phyloP scores from a whole-genome alignment of 495 filamentous ascomycete species.

The Xanthoparmelia taractica region DNA sequence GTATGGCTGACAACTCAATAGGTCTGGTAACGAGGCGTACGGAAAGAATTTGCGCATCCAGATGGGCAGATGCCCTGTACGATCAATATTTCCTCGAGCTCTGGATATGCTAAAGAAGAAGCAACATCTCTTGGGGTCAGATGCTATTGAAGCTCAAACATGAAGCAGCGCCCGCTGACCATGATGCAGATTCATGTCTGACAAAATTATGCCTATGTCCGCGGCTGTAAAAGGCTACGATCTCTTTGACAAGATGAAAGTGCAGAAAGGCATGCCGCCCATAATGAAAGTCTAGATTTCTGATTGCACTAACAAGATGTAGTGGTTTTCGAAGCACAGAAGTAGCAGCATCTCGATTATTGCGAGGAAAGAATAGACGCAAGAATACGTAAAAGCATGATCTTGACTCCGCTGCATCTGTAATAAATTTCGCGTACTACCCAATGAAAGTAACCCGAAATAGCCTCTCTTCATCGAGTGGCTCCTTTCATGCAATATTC shows the following conservation, averaged over 20 bases:
- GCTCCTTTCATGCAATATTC: background rate
- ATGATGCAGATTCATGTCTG: slow-evolving; percentile 73
- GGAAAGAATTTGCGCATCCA: slow-evolving; percentile 85
- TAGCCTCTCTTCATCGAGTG: background rate
- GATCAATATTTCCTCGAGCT: slow-evolving; percentile 72
- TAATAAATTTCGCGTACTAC: background rate
- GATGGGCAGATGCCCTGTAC: slow-evolving; percentile 90
- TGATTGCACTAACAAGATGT: slow-evolving; percentile 7
- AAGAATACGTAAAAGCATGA: background rate
- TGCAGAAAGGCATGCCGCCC: slow-evolving; percentile 60
- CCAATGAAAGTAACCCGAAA: background rate
- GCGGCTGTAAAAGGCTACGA: slow-evolving; percentile 85
- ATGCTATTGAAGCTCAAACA: slow-evolving; percentile 14
- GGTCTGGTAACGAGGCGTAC: slow-evolving; percentile 71
- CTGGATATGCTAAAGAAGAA: slow-evolving; percentile 72
- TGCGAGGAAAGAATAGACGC: background rate
- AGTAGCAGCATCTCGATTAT: slow-evolving; percentile 28
- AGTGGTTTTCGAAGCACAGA: slow-evolving; percentile 50
- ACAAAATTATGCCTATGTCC: slow-evolving; percentile 83
- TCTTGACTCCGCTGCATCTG: background rate
- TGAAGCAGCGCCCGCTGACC: slow-evolving; percentile 23
- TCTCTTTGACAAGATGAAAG: slow-evolving; percentile 86
- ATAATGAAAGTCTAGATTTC: background rate
- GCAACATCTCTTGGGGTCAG: slow-evolving; percentile 73
- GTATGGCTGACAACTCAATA: background rate